Base-by-base conservation (phyloP, 441 rosid genomes). In the Manihot esculenta region DNA sequence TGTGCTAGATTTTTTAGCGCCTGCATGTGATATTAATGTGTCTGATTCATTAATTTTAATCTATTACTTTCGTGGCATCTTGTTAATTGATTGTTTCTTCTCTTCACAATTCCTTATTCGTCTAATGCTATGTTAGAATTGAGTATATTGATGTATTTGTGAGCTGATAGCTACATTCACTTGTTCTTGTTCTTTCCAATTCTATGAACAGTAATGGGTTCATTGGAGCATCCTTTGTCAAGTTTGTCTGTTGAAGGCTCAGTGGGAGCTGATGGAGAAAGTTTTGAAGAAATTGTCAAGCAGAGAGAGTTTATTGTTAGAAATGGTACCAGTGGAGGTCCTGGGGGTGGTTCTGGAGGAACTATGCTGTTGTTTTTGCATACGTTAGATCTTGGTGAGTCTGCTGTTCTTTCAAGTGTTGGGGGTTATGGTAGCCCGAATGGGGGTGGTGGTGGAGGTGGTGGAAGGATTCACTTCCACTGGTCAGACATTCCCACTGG, bases 261-360 rank as follows among this genome's bases (percentile, higher is more conserved):
- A 27, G 85, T 96, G 61, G 87, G 76, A 76, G 85, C 92, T 75
- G 99, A 96, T 83, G 99, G 99, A 79, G 95, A 87, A 76, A 87
- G 89, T 80, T 83, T 81, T 72, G 76, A 75, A 74, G 78, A 68
- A 76, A 71, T 68, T 72, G 57, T 76, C 41, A 35, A 68, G 76
- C 64, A 60, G 64, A 73, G 82, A 70, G 45, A 77, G 38, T 54
- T 54, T 56, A 48, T 77, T 66, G 30, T 68, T 38, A 65, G 21
- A 41, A 68, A 87, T 72, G 76, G 64, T 67, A 80, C 86, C 58
- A 72, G 33, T 72, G 72, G 84, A 51, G 87, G 83, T 74, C 95
- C 98, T 67, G 99, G 99, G 27, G 99, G 98, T 79, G 99, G 97
- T 74, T 92, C 99, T 53, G 99, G 99, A 60, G 99, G 99, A 83